These are phyloP conservation scores for Phytophthora colocasiae DNA, from an alignment of 352 stramenopile species.

Conservation along the genomic window DNA sequence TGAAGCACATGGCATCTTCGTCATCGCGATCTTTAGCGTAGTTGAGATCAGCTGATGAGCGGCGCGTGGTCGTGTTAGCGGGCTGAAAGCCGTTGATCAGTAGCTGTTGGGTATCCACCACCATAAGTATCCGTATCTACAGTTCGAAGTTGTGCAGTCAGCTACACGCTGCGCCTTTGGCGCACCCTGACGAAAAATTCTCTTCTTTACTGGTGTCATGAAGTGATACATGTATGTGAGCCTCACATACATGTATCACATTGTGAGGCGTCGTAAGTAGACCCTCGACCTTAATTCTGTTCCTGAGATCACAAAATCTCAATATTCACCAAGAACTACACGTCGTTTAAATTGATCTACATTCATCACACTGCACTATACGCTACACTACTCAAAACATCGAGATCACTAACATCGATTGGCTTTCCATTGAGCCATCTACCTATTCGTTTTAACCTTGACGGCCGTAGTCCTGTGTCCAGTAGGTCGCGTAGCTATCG, in stretches of 20 bases:
- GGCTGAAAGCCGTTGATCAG: background rate
- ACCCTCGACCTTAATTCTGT: no score
- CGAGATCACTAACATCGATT: background rate
- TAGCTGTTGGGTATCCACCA: constrained; percentile 1
- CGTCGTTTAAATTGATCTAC: background rate
- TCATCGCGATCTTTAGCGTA: constrained; percentile 32
- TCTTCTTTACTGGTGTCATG: no score
- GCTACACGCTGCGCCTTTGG: no score
- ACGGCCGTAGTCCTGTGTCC: constrained; percentile 47
- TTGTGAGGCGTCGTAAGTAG: no score
- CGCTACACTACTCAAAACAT: constrained; percentile 4
- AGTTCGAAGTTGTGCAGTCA: background rate
- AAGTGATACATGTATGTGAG: no score
- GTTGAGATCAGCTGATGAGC: background rate
- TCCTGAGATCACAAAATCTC: no score
- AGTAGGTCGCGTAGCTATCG: constrained; percentile 38
- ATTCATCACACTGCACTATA: background rate
- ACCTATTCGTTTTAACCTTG: constrained; percentile 1
- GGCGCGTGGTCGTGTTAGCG: no score
- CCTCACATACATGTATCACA: no score
- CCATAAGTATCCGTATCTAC: constrained; percentile 10
- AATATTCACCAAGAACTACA: background rate
- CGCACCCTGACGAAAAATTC: no score
- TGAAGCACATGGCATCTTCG: constrained; percentile 32
- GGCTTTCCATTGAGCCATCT: constrained; percentile 14